Percentiles rank a stretch among this genome's conserved stretches.
These are phyloP conservation scores for Beauveria bassiana DNA, from an alignment of 2,329 filamentous ascomycete genomes.

Conservation along the genomic window DNA sequence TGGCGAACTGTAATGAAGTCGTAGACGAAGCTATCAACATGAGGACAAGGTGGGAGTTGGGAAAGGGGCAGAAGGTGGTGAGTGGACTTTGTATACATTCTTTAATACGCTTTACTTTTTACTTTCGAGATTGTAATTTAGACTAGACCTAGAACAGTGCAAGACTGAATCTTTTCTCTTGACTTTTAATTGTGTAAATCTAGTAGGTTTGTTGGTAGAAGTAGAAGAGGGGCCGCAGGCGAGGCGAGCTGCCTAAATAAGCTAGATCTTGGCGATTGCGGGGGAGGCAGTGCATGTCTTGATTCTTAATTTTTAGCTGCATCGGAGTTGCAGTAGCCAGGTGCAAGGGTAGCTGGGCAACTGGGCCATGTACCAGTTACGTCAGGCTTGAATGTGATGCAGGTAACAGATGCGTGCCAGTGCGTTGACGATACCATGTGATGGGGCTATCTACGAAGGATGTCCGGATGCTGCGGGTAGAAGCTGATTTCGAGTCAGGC, in stretches of 20 bases:
- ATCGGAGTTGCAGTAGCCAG: not conserved
- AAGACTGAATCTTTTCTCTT: not conserved
- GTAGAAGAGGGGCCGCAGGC: not conserved
- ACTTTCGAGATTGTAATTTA: not conserved
- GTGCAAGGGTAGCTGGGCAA: not conserved
- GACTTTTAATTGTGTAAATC: too few relatives aligned
- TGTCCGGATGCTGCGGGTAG: not conserved
- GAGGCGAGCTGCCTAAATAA: not conserved
- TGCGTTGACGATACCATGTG: too few relatives aligned
- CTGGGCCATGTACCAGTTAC: not conserved
- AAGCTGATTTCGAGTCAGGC: not conserved
- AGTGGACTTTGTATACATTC: not conserved
- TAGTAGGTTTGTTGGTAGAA: not conserved
- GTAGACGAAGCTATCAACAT: not conserved
- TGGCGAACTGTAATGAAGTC: not conserved
- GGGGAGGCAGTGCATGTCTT: conserved; percentile 11
- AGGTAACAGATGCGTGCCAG: not conserved
- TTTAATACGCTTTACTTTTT: not conserved
- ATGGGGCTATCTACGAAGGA: not conserved
- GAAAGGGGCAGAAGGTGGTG: not conserved
- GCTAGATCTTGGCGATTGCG: conserved; percentile 7
- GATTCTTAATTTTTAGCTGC: not conserved
- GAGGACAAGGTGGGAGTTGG: too few relatives aligned
- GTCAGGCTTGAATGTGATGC: too few relatives aligned
- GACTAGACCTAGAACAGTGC: not conserved